These are phyloP conservation scores for Trifolium pratense DNA, from an alignment of 306 rosid genomes.

Conservation along the genomic window DNA sequence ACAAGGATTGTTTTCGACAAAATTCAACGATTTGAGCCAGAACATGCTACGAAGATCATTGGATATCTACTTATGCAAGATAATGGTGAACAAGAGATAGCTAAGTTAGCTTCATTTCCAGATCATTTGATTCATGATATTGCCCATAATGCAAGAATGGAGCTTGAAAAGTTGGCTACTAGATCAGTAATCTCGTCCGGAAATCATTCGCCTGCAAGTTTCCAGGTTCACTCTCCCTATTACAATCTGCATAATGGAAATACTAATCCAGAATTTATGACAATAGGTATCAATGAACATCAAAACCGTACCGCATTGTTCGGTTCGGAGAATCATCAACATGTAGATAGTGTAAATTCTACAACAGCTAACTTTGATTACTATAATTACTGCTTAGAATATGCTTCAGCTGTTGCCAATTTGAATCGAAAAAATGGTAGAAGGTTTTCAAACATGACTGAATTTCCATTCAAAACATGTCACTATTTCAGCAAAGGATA, in stretches of 20 bases:
- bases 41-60: slow-evolving; percentile 57
- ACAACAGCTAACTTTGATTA: slow-evolving; percentile 36
- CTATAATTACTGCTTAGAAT: slow-evolving; percentile 49
- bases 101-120: slow-evolving; percentile 57
- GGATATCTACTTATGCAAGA: slow-evolving; percentile 69
- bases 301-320: slow-evolving; percentile 50
- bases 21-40: slow-evolving; percentile 65
- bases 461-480: slow-evolving; percentile 65
- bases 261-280: slow-evolving; percentile 41
- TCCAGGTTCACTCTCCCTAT: slow-evolving; percentile 42
- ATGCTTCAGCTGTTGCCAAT: slow-evolving; percentile 35
- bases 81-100: slow-evolving; percentile 57
- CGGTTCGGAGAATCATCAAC: slow-evolving; percentile 54
- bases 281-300: slow-evolving; percentile 41
- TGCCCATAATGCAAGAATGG: slow-evolving; percentile 49
- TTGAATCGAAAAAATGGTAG: slow-evolving; percentile 44
- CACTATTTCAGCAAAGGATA: slow-evolving; percentile 76
- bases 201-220: slow-evolving; percentile 36
- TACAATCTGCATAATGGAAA: slow-evolving; percentile 54
- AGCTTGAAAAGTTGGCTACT: slow-evolving; percentile 48
- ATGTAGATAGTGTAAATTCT: slow-evolving; percentile 44
- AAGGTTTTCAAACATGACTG: slow-evolving; percentile 42
- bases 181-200: slow-evolving; percentile 37
- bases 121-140: slow-evolving; percentile 56
- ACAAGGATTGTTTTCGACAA: slow-evolving; percentile 55